These are phyloP conservation scores for Monsonia emarginata DNA, from an alignment of 441 rosid genomes.

Conservation along the genomic window DNA sequence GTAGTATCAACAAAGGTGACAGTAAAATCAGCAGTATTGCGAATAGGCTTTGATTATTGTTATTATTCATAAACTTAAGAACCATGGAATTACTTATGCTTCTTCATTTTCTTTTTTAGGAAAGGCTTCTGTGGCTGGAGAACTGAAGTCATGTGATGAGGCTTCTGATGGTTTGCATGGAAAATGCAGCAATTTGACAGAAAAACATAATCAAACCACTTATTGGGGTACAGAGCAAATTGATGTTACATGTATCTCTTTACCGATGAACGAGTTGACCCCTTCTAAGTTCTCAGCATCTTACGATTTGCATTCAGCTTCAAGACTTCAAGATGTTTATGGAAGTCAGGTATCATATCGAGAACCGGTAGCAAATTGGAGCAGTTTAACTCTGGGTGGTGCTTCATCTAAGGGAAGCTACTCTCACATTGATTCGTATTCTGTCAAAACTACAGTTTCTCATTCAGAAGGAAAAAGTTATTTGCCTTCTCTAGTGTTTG, in stretches of 20 bases:
- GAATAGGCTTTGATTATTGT: no score
- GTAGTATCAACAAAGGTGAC: no score
- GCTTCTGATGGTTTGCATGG: conserved; percentile 3
- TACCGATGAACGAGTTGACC: not conserved
- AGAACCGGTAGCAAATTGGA: not conserved
- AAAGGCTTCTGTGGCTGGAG: conserved; percentile 1
- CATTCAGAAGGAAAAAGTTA: conserved; percentile 8
- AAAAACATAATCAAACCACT: conserved; percentile 5
- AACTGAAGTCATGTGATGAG: conserved; percentile 3
- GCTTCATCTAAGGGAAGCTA: conserved; percentile 1
- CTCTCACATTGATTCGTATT: conserved; percentile 5
- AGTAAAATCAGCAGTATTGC: no score
- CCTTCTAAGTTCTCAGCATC: not conserved
- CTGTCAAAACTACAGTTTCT: conserved; percentile 9
- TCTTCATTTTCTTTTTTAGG: conserved; percentile 14
- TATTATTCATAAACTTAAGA: not conserved
- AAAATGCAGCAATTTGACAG: not conserved
- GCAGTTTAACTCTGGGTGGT: conserved; percentile 5
- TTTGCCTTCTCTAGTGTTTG: conserved; percentile 4
- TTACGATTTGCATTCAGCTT: conserved; percentile 2
- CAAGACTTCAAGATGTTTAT: conserved; percentile 5
- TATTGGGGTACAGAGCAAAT: conserved; percentile 1
- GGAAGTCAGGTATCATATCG: conserved; percentile 9
- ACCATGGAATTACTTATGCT: conserved; percentile 5
- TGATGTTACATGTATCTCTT: not conserved